Evolutionary conservation across 2,329 filamentous ascomycete species (phyloP), one percentile per base, ranked within the genome.

Genomic region (Trichoderma guizhouense): DNA sequence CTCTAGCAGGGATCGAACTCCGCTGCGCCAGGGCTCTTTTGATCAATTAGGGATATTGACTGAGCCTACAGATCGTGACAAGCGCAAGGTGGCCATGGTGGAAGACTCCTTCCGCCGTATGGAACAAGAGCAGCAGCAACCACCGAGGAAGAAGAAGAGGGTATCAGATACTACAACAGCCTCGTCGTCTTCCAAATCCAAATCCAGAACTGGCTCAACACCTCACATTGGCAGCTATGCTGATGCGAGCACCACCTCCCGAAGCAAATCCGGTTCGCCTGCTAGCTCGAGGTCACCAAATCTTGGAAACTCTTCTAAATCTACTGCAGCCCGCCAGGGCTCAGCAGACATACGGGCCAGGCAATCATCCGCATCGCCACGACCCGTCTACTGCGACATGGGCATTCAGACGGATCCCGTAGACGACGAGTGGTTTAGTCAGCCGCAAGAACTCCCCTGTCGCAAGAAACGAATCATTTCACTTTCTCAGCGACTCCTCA

Each of bases 61-160:
- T 0, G 89, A 90, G 74, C 88, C 87, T 7, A 91, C 90, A 0
- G 89, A 91, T 74, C 86, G 90, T 34, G 90, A 92, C 73, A 91
- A 92, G 80, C 84, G 90, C 43, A 92, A 92, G 75, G 86, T 91
- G 12, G 87, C 88, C 24, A 89, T 89, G 86, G 85, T 90, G 0
- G 90, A 92, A 74, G 88, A 90, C 72, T 84, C 87, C 2, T 88
- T 92, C 78, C 85, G 88, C 70, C 88, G 85, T 26, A 89, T 90
- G 86, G 89, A 89, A 75, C 87, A 87, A 77, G 86, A 88, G 71
- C 82, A 85, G 72, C 87, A 82, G 47, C 87, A 82, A 36, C 82
- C 87, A 1, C 83, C 84, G 0, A 84, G 86, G 34, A 91, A 91
- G 79, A 91, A 91, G 79, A 91, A 91, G 78, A 85, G 89, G 8